Percentiles rank a stretch among this genome's conserved stretches.
phyloP scores from a whole-genome alignment of 75 land plant species.

The Pinus albicaulis region DNA sequence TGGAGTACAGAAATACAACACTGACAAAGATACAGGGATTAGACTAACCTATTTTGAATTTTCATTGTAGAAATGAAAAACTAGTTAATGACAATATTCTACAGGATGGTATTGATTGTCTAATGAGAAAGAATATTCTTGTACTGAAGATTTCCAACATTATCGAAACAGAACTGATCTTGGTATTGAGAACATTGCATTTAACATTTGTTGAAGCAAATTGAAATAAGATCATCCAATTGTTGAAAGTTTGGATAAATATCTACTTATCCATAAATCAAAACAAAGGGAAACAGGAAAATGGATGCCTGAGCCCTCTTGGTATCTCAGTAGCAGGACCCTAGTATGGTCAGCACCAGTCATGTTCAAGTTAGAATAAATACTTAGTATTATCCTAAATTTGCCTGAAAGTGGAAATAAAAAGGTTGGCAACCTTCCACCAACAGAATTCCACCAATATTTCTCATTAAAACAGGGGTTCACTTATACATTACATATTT shows the following conservation, averaged over 20 bases:
- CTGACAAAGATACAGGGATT: not conserved
- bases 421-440: not conserved
- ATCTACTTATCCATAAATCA: not conserved
- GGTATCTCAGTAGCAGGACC: not conserved
- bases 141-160: not conserved
- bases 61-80: not conserved
- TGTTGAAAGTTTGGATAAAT: not conserved
- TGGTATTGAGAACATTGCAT: not conserved
- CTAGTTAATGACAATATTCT: not conserved
- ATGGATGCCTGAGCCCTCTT: not conserved
- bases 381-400: not conserved
- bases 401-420: not conserved
- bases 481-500: constrained; percentile 4
- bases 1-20: too few relatives aligned
- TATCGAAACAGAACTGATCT: not conserved
- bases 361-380: not conserved
- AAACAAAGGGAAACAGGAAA: not conserved
- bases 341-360: not conserved
- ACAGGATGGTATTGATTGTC: not conserved
- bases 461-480: not conserved
- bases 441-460: constrained; percentile 1
- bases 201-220: constrained; percentile 1
- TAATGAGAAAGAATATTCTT: not conserved
- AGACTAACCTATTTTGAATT: not conserved
- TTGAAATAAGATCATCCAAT: not conserved